These are phyloP conservation scores for Neopestalotiopsis rosae DNA, from an alignment of 2,329 filamentous ascomycete species.

Conservation along the genomic window DNA sequence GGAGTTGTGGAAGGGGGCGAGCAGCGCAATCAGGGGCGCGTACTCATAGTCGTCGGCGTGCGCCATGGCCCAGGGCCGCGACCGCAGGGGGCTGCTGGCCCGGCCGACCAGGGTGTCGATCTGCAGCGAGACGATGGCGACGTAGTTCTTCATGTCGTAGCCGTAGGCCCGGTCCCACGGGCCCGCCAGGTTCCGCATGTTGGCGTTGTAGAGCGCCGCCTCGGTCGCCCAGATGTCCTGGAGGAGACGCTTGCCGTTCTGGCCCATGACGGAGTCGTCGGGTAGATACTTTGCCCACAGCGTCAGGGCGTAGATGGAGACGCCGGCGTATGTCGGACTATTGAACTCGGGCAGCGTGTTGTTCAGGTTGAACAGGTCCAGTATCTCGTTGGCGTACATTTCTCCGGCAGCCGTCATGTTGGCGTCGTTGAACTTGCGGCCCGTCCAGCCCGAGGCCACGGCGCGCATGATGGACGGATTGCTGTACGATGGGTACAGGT, in stretches of 20 bases:
- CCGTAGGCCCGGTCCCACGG: slow-evolving; percentile 61
- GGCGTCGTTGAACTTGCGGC: slow-evolving; percentile 47
- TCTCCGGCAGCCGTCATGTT: slow-evolving; percentile 58
- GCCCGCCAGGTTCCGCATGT: slow-evolving; percentile 55
- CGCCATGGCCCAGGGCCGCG: slow-evolving; percentile 46
- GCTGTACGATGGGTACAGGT: slow-evolving; percentile 57
- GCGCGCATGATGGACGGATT: slow-evolving; percentile 56
- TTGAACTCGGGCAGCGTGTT: slow-evolving; percentile 48
- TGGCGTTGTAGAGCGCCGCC: slow-evolving; percentile 51
- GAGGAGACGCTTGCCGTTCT: slow-evolving; percentile 50
- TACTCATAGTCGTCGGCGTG: slow-evolving; percentile 56
- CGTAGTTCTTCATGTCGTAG: slow-evolving; percentile 58
- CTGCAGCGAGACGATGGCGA: slow-evolving; percentile 53
- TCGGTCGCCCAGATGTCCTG: slow-evolving; percentile 49
- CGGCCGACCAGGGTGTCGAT: slow-evolving; percentile 55
- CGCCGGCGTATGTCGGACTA: slow-evolving; percentile 54
- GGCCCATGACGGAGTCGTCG: slow-evolving; percentile 47
- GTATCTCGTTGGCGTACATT: slow-evolving; percentile 49
- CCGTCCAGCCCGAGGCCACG: slow-evolving; percentile 55
- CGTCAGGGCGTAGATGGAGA: slow-evolving; percentile 55
- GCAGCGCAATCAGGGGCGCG: slow-evolving; percentile 51
- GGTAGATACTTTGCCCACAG: slow-evolving; percentile 57
- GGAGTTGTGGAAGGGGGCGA: slow-evolving; percentile 48
- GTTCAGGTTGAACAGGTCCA: slow-evolving; percentile 53
- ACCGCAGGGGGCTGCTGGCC: slow-evolving; percentile 17